Evolutionary conservation across 768 basidiomycete genomes (phyloP), one percentile per base, ranked within the genome.

Genomic region (Dentipellis fragilis): DNA sequence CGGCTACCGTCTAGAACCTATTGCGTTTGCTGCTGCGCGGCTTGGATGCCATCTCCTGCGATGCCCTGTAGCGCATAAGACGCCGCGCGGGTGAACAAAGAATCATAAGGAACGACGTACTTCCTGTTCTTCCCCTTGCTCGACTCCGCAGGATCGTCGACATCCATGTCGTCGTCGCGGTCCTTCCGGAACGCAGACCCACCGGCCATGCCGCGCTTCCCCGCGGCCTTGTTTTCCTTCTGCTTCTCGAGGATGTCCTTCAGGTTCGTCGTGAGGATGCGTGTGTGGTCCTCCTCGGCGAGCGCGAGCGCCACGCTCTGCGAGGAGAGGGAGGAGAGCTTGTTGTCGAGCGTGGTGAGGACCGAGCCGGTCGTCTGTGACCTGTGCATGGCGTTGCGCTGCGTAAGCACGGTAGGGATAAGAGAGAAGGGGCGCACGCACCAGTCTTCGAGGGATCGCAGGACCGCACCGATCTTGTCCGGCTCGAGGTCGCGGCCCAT

Each of bases 401-500:
- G 23, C 7, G 39, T 10, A 34, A 1, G 49, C 23, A 35, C 29
- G 51, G 22, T 49, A 57, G 21, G 23, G 39, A 38, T 16, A 37
- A 36, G 4, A 22, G 39, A n/a, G 51, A 37, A 37, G 10, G 14
- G 34, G 23, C 46, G 39, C 22, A 67, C 81, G 57, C 48, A 86
- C 87, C 89, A 91, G 58, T 81, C 75, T 57, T 81, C 73, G 48
- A 91, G 71, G 0, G 87, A 81, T 1, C 71, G 70, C 45, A 89
- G 68, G 2, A 92, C 67, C 19, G 69, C 69, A 58, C 84, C 80
- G 21, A 87, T 66, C 63, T 81, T 81, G 10, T 81, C 83, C 1
- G 87, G 85, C 52, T 85, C 85, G n/a, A 98, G 73, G 70, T 99
- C 95, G 54, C 95, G 72, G 0, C 95, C 95, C 76, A 93, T 85